A percentile compares a stretch with the other conserved stretches of the same genome.
Evolutionary conservation across 257 asterid genomes (phyloP).

Genomic region (Rhazya stricta): DNA sequence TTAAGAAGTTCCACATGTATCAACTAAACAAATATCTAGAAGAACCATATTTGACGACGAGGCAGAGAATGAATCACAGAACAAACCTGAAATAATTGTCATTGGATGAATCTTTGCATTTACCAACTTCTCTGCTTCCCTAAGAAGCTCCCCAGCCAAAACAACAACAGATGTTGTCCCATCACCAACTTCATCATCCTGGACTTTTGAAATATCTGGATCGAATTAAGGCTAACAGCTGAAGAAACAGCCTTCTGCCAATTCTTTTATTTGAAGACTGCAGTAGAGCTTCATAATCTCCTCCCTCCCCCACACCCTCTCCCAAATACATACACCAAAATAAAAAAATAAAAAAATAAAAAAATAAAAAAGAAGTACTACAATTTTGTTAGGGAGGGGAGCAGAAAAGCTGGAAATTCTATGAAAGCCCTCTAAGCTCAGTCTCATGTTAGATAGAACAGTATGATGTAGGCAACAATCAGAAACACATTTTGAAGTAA

Average conservation of each 20-base stretch:
- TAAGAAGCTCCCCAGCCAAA: constrained; percentile 91
- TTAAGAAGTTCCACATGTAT: neutral
- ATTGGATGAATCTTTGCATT: constrained; percentile 83
- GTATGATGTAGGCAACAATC: neutral
- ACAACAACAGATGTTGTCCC: constrained; percentile 97
- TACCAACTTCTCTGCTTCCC: constrained; percentile 93
- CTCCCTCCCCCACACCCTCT: too few species aligned
- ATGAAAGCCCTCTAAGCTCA: neutral
- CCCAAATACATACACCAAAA: too few species aligned
- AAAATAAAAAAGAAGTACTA: neutral
- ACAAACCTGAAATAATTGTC: constrained; percentile 77
- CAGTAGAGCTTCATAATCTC: neutral
- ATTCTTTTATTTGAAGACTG: neutral
- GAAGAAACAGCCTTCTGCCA: neutral
- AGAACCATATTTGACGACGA: neutral
- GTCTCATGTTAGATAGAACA: neutral
- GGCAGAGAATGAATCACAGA: too few species aligned
- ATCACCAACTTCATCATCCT: constrained; percentile 98
- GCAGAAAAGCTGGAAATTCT: neutral
- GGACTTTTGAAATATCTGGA: constrained; percentile 91
- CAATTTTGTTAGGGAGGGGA: too few species aligned
- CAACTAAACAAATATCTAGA: neutral
- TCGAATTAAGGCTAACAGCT: constrained; percentile 24
- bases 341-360: too few species aligned
- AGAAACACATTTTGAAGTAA: neutral